A percentile compares a stretch with the other conserved stretches of the same genome.
Evolutionary conservation across 208 protist species (phyloP).

Genomic region (Leishmania turanica): DNA sequence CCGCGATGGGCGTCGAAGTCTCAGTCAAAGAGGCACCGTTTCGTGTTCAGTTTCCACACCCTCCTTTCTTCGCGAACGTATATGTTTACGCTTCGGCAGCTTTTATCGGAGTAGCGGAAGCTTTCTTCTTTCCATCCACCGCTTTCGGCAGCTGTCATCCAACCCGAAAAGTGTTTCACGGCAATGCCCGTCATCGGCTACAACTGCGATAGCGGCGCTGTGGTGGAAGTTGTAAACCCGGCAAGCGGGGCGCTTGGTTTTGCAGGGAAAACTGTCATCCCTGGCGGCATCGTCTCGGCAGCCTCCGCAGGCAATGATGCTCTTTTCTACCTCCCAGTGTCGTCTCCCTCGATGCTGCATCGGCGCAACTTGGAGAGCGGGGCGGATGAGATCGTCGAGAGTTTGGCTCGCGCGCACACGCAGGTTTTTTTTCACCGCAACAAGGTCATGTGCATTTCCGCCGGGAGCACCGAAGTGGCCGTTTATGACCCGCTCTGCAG

Average conservation of each 20-base stretch:
- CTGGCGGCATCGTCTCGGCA: slow-evolving; percentile 19
- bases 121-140: not conserved
- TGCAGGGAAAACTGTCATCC: slow-evolving; percentile 14
- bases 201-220: slow-evolving; percentile 17
- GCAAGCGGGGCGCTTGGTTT: not conserved
- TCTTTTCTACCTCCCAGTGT: slow-evolving; percentile 57
- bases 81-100: too few species aligned
- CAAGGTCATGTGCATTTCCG: slow-evolving; percentile 55
- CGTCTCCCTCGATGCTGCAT: slow-evolving; percentile 22
- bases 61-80: not conserved
- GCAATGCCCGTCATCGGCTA: slow-evolving; percentile 30
- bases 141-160: not conserved
- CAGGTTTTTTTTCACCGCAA: slow-evolving; percentile 58
- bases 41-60: not conserved
- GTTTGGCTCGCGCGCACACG: slow-evolving; percentile 25
- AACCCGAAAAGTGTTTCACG: not conserved
- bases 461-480: slow-evolving; percentile 31
- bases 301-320: slow-evolving; percentile 34
- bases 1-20: not conserved
- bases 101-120: not conserved
- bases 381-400: slow-evolving; percentile 13
- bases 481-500: slow-evolving; percentile 63
- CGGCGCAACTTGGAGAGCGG: slow-evolving; percentile 21
- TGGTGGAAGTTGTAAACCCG: slow-evolving; percentile 19
- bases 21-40: not conserved